These are phyloP conservation scores for Dactylellina leptospora DNA, from an alignment of 2,329 filamentous ascomycete species.

Conservation along the genomic window DNA sequence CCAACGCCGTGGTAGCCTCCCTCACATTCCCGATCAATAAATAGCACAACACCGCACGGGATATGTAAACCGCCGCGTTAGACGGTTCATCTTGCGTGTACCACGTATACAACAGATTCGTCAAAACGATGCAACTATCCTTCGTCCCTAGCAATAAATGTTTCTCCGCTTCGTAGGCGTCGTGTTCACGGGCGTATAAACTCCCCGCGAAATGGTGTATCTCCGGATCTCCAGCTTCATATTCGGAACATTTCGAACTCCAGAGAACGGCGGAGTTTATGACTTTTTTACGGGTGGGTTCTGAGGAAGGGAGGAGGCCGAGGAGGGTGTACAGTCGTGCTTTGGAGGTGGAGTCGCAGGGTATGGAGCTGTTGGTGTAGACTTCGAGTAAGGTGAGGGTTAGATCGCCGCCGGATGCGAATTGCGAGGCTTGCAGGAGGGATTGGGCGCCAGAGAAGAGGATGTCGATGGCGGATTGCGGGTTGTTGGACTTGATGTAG, in stretches of 20 bases:
- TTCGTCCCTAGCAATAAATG: slow-evolving; percentile 89
- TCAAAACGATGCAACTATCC: slow-evolving; percentile 82
- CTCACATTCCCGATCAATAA: slow-evolving; percentile 89
- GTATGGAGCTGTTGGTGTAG: slow-evolving; percentile 84
- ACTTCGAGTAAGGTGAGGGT: slow-evolving; percentile 88
- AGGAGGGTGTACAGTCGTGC: slow-evolving; percentile 68
- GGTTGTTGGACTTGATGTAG: slow-evolving; percentile 88
- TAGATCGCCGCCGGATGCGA: slow-evolving; percentile 89
- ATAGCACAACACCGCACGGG: slow-evolving; percentile 87
- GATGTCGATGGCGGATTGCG: slow-evolving; percentile 83
- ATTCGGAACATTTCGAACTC: slow-evolving; percentile 85
- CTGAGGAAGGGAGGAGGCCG: slow-evolving; percentile 79
- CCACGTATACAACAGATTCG: slow-evolving; percentile 89
- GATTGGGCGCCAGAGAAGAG: slow-evolving; percentile 83
- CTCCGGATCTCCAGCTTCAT: slow-evolving; percentile 90
- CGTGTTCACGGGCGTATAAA: slow-evolving; percentile 81
- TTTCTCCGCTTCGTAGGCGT: slow-evolving; percentile 90
- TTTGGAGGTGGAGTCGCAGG: slow-evolving; percentile 77
- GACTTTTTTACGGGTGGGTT: slow-evolving; percentile 93
- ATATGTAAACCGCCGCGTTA: slow-evolving; percentile 84
- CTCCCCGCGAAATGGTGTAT: slow-evolving; percentile 90
- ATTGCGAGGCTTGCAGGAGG: slow-evolving; percentile 89
- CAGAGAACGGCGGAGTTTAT: slow-evolving; percentile 86
- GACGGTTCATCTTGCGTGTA: slow-evolving; percentile 89
- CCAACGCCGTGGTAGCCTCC: slow-evolving; percentile 82